Evolutionary conservation across 768 basidiomycete species (phyloP).

Genomic region (Suillus plorans): DNA sequence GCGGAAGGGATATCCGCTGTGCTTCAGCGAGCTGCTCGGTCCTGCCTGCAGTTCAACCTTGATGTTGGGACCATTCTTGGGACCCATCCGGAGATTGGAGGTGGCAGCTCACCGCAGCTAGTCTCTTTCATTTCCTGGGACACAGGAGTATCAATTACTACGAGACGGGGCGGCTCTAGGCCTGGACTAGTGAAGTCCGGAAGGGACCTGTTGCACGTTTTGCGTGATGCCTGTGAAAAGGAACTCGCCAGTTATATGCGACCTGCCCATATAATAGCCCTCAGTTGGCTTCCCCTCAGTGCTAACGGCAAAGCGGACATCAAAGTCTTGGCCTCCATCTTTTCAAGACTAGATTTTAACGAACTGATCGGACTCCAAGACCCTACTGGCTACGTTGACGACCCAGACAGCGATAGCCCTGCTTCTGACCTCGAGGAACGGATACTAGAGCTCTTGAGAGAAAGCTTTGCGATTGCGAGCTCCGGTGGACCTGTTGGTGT

Average conservation of each 20-base stretch:
- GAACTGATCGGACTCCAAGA: slow-evolving; percentile 18
- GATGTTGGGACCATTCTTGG: slow-evolving; percentile 44
- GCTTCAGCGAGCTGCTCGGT: slow-evolving; percentile 24
- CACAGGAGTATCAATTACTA: slow-evolving; percentile 32
- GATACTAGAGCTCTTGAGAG: slow-evolving; percentile 8
- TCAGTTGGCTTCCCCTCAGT: slow-evolving; percentile 49
- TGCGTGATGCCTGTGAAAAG: slow-evolving; percentile 34
- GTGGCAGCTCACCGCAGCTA: slow-evolving; percentile 36
- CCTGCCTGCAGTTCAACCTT: slow-evolving; percentile 23
- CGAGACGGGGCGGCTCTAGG: slow-evolving; percentile 32
- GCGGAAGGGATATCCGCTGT: slow-evolving; percentile 50
- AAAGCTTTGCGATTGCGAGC: background rate
- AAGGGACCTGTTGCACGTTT: slow-evolving; percentile 27
- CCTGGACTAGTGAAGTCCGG: slow-evolving; percentile 30
- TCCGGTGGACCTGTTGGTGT: slow-evolving; percentile 11
- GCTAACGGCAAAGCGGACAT: slow-evolving; percentile 35
- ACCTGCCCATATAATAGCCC: slow-evolving; percentile 47
- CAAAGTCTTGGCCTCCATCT: slow-evolving; percentile 28
- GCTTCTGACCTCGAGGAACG: slow-evolving; percentile 26
- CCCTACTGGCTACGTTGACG: background rate
- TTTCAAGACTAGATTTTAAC: slow-evolving; percentile 21
- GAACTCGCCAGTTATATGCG: slow-evolving; percentile 53
- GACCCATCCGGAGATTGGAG: slow-evolving; percentile 42
- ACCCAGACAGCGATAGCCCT: background rate
- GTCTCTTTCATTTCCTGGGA: slow-evolving; percentile 49